Evolutionary conservation across 352 stramenopile genomes (phyloP).

Genomic region (Phytophthora pisi): DNA sequence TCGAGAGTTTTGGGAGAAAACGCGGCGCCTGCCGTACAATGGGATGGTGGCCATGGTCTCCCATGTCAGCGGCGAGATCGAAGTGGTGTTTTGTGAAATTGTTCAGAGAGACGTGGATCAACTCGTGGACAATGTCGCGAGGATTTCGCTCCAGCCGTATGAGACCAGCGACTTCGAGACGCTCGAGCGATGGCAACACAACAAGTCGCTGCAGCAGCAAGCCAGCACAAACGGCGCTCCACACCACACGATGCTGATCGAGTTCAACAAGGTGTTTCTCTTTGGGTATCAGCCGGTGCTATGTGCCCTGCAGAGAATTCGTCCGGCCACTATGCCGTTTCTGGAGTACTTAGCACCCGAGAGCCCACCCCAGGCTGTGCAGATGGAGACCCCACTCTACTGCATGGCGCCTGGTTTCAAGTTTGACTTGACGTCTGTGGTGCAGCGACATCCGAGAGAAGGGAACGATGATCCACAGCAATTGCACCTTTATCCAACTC

Average conservation of each 20-base stretch:
- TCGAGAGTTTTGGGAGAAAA: conserved; percentile 43
- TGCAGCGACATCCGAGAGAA: conserved; percentile 10
- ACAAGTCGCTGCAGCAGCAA: no score
- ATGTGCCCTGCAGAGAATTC: conserved; percentile 41
- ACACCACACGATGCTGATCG: conserved; percentile 34
- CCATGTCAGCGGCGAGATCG: conserved; percentile 12
- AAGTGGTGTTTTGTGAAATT: conserved; percentile 47
- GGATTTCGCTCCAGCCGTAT: conserved; percentile 46
- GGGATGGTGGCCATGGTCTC: conserved; percentile 45
- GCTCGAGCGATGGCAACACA: conserved; percentile 28
- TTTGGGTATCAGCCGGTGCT: conserved; percentile 56
- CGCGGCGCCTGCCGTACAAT: conserved; percentile 31
- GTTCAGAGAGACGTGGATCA: conserved; percentile 33
- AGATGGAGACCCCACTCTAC: conserved; percentile 42
- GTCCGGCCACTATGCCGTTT: conserved; percentile 34
- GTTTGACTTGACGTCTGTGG: conserved; percentile 39
- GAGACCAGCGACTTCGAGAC: conserved; percentile 30
- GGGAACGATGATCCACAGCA: not conserved
- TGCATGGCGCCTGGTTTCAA: conserved; percentile 29
- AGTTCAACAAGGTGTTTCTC: conserved; percentile 64
- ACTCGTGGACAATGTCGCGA: conserved; percentile 34
- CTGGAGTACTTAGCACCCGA: conserved; percentile 50
- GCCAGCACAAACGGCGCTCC: not conserved
- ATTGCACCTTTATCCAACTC: conserved; percentile 24
- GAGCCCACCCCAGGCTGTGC: conserved; percentile 1